These are phyloP conservation scores for Lentinula boryana DNA, from an alignment of 768 basidiomycete genomes.

Conservation along the genomic window DNA sequence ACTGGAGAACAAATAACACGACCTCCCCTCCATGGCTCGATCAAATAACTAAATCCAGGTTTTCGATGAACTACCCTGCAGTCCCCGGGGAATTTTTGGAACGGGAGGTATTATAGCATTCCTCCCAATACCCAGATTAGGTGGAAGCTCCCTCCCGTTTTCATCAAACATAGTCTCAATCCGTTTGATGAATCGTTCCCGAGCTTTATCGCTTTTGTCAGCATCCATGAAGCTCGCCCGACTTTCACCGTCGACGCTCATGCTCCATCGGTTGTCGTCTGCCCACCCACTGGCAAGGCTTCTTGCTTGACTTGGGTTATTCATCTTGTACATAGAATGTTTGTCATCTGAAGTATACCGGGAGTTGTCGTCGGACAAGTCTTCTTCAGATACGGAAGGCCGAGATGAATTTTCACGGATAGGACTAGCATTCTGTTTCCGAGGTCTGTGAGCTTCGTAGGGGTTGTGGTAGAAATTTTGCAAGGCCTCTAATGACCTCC, in stretches of 20 bases:
- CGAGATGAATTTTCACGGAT: constrained; percentile 8
- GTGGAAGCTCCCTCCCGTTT: constrained; percentile 23
- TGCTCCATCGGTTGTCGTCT: constrained; percentile 36
- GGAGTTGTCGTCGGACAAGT: constrained; percentile 16
- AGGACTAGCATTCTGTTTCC: constrained; percentile 10
- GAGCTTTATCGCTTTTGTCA: constrained; percentile 42
- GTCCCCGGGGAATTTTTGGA: constrained; percentile 29
- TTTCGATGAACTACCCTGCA: neutral
- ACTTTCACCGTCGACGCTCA: constrained; percentile 34
- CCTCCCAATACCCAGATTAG: constrained; percentile 15
- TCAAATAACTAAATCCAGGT: neutral
- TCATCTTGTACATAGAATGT: constrained; percentile 19
- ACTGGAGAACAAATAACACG: neutral
- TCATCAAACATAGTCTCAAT: constrained; percentile 49
- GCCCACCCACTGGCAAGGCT: constrained; percentile 15
- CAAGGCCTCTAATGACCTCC: constrained; percentile 20
- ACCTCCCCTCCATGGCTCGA: neutral
- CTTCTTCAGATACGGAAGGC: constrained; percentile 11
- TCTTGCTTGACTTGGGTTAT: constrained; percentile 12
- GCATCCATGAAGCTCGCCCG: constrained; percentile 48
- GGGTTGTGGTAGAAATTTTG: constrained; percentile 5
- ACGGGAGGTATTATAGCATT: constrained; percentile 32
- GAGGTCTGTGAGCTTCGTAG: neutral
- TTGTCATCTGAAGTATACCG: constrained; percentile 20
- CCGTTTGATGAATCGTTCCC: constrained; percentile 42